These are phyloP conservation scores for Fusarium sp. DNA, from an alignment of 2,329 filamentous ascomycete species.

Conservation along the genomic window DNA sequence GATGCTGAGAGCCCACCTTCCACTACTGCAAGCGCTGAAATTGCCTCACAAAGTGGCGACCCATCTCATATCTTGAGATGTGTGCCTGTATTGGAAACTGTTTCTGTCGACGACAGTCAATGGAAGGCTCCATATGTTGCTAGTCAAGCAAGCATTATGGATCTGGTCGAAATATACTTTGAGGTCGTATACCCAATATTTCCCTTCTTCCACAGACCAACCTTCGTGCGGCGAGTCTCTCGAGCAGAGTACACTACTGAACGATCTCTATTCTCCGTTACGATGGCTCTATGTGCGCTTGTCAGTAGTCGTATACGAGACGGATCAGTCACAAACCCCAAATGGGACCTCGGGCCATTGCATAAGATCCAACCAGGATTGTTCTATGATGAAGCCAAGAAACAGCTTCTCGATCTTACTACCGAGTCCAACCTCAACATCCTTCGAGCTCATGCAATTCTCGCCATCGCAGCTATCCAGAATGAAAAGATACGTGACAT, in stretches of 20 bases:
- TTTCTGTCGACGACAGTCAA: neutral
- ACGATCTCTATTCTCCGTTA: neutral
- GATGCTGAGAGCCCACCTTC: neutral
- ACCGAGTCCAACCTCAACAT: neutral
- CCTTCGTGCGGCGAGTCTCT: neutral
- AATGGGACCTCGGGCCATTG: neutral
- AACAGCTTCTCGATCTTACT: neutral
- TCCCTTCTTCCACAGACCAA: neutral
- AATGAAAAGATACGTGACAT: neutral
- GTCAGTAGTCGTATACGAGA: neutral
- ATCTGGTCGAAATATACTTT: neutral
- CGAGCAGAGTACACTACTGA: neutral
- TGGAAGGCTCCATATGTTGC: neutral
- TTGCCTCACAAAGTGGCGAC: neutral
- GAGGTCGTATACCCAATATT: constrained; percentile 1
- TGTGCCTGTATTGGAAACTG: neutral
- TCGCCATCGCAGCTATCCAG: neutral
- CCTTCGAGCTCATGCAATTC: neutral
- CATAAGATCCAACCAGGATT: neutral
- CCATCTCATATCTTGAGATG: neutral
- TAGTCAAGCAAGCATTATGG: neutral
- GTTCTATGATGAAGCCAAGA: neutral
- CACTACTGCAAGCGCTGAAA: too few species aligned
- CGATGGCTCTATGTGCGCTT: neutral
- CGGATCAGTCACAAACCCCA: neutral